Evolutionary conservation across 345 rosid genomes (phyloP), one percentile per base, ranked within the genome.

Genomic region (Salix koriyanagi): DNA sequence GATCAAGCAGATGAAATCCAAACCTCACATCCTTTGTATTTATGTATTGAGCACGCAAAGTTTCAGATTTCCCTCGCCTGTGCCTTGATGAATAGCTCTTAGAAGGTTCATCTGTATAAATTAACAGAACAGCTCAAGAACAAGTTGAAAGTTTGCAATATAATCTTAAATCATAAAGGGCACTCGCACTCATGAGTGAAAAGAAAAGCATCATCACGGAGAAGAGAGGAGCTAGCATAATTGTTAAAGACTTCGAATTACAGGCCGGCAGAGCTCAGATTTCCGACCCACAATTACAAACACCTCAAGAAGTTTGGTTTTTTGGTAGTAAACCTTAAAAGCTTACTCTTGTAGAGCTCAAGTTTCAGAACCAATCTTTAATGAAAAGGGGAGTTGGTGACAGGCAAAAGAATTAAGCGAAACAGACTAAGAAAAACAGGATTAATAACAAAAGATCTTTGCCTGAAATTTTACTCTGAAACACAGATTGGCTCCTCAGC

Each of bases 51-150:
- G 42, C 87, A 69, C 98, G 94, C 80, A 92, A 77, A 77, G 98
- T 96, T 85, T 96, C 99, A 37, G 99, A 96, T 87, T 91, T 96
- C 71, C 99, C 94, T 83, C 99, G 84, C 85, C 90, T 91, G 84
- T 92, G 99, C 78, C 90, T 84, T 26, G 74, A 73, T 28, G 79
- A 78, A 77, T 87, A 84, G 80, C 87, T 86, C 75, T 77, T 90
- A 34, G 83, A 74, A 71, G 88, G 85, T 50, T 81, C 73, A 70
- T 87, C 97, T 91, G 82, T 26, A 41, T 61, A 67, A 26, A 60
- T 25, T 30, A 77, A 73, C 67, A 78, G 75, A 67, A 69, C 75
- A 75, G 54, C 37, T 36, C 37, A 36, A 36, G 37, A 36, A 36
- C 37, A 36, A 34, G 36, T 5, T 34, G 36, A 4, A 34, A 34